A percentile compares a stretch with the other conserved stretches of the same genome.
These are phyloP conservation scores for Quercus mongolica DNA, from an alignment of 306 rosid genomes.

Conservation along the genomic window DNA sequence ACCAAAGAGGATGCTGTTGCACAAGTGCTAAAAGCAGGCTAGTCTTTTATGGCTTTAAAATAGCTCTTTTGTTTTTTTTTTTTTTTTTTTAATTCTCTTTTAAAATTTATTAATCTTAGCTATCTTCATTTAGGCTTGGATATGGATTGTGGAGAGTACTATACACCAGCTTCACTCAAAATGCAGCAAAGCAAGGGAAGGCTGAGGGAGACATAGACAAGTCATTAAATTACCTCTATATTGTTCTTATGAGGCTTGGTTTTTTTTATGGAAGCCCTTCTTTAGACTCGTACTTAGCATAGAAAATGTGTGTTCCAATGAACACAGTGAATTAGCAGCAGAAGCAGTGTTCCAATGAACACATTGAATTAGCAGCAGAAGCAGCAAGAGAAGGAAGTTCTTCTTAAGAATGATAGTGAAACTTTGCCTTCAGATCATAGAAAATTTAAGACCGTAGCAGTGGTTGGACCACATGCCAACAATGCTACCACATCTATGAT, in stretches of 20 bases:
- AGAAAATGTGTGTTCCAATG: not conserved
- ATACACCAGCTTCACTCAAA: not conserved
- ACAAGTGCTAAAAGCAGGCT: constrained; percentile 21
- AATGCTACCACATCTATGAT: constrained; percentile 22
- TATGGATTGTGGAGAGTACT: constrained; percentile 15
- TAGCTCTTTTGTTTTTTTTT: too few relatives aligned
- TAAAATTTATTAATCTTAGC: too few relatives aligned
- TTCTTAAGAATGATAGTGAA: constrained; percentile 10
- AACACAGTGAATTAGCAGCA: too few relatives aligned
- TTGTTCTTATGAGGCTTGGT: constrained; percentile 21
- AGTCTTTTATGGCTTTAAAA: too few relatives aligned
- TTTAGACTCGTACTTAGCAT: not conserved
- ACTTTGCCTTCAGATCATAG: constrained; percentile 1
- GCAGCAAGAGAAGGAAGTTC: constrained; percentile 29
- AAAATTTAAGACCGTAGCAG: not conserved
- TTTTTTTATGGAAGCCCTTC: constrained; percentile 20
- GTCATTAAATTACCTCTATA: constrained; percentile 4
- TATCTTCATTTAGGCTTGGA: constrained; percentile 4
- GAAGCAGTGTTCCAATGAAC: not conserved
- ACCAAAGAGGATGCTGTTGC: constrained; percentile 14
- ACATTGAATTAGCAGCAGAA: constrained; percentile 16
- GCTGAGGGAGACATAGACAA: constrained; percentile 15
- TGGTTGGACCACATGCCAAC: constrained; percentile 27
- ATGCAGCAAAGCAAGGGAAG: constrained; percentile 9
- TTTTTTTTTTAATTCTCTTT: too few relatives aligned